Evolutionary conservation across 495 filamentous ascomycete genomes (phyloP).

Genomic region (Lophium mytilinum): DNA sequence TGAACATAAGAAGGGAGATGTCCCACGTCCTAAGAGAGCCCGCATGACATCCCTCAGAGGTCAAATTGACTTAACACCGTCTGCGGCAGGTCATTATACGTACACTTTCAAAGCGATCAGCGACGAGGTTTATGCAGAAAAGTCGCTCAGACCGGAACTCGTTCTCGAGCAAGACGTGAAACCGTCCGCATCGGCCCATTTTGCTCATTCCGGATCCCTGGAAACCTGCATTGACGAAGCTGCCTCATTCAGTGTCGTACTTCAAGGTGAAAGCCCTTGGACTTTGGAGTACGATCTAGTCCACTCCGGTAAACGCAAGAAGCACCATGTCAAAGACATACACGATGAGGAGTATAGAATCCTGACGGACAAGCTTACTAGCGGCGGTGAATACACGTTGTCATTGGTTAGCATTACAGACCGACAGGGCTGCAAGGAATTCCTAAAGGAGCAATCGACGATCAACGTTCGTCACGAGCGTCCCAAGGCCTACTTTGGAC

Average conservation of each 20-base stretch:
- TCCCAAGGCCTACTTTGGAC: slow-evolving; percentile 74
- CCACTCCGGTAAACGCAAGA: slow-evolving; percentile 75
- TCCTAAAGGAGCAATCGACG: slow-evolving; percentile 69
- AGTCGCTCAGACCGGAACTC: slow-evolving; percentile 41
- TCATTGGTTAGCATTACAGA: slow-evolving; percentile 79
- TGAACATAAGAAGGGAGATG: slow-evolving; percentile 51
- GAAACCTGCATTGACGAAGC: slow-evolving; percentile 76
- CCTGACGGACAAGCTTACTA: slow-evolving; percentile 58
- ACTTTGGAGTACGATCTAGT: slow-evolving; percentile 88
- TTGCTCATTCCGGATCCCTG: slow-evolving; percentile 48
- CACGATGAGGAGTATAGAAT: slow-evolving; percentile 55
- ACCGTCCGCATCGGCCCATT: slow-evolving; percentile 73
- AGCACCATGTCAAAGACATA: slow-evolving; percentile 56
- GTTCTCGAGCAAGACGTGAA: slow-evolving; percentile 85
- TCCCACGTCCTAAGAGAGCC: slow-evolving; percentile 42
- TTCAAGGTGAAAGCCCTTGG: slow-evolving; percentile 78
- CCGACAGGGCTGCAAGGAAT: slow-evolving; percentile 73
- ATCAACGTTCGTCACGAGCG: slow-evolving; percentile 80
- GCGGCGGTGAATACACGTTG: slow-evolving; percentile 82
- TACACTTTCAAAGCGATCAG: slow-evolving; percentile 75
- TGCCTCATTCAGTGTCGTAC: slow-evolving; percentile 59
- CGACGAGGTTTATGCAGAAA: slow-evolving; percentile 67
- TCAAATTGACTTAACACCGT: slow-evolving; percentile 77
- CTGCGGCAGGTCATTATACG: slow-evolving; percentile 71
- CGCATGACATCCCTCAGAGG: slow-evolving; percentile 57